Evolutionary conservation across 495 filamentous ascomycete species (phyloP).

Genomic region (Aspergillus bertholletiae): DNA sequence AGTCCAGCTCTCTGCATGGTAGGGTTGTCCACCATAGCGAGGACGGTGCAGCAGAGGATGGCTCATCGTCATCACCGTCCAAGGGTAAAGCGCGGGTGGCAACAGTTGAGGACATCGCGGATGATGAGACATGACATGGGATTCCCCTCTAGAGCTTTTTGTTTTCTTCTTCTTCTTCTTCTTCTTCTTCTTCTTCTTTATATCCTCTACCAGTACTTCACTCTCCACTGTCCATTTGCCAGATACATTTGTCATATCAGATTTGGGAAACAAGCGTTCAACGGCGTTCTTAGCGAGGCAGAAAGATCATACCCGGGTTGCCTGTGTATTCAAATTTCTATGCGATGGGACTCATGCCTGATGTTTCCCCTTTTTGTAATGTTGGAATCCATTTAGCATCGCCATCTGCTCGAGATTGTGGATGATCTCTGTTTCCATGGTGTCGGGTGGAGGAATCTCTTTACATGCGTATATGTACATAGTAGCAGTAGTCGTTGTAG

Average conservation of each 20-base stretch:
- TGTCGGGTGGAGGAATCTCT: background rate
- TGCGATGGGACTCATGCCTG: background rate
- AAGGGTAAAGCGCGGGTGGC: constrained; percentile 47
- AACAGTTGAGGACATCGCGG: constrained; percentile 47
- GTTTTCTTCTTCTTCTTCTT: constrained; percentile 1
- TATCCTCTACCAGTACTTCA: background rate
- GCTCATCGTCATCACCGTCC: constrained; percentile 16
- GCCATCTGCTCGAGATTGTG: background rate
- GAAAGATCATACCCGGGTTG: constrained; percentile 26
- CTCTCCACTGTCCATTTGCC: background rate
- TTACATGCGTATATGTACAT: background rate
- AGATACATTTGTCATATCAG: background rate
- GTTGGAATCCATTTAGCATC: background rate
- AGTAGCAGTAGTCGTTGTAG: too few relatives aligned
- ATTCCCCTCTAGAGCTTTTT: constrained; percentile 12
- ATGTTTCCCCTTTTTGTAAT: background rate
- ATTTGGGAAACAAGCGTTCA: background rate
- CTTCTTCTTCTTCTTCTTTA: background rate
- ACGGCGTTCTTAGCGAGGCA: constrained; percentile 19
- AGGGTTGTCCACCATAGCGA: background rate
- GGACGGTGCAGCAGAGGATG: constrained; percentile 5
- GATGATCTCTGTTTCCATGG: background rate
- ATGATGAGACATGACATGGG: constrained; percentile 37
- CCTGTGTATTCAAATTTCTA: background rate
- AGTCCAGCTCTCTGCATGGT: constrained; percentile 2